Evolutionary conservation across 164 flowering plant species (phyloP).

Genomic region (Chimonanthus salicifolius): DNA sequence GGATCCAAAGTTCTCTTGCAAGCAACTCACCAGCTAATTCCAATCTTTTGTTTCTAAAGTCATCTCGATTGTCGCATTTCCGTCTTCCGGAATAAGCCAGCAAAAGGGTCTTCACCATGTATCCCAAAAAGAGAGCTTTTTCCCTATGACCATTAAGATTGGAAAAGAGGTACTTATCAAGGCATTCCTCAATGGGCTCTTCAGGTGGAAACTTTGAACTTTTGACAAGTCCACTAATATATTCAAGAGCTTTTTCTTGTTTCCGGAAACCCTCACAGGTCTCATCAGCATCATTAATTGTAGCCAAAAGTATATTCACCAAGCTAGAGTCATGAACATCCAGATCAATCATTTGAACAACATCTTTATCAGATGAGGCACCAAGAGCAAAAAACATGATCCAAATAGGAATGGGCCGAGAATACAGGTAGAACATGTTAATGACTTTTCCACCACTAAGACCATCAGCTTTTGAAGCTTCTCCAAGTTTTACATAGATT

Average conservation of each 20-base stretch:
- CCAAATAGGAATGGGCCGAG: constrained; percentile 65
- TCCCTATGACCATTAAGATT: constrained; percentile 30
- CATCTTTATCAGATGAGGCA: constrained; percentile 63
- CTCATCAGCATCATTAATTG: constrained; percentile 70
- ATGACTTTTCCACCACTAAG: constrained; percentile 47
- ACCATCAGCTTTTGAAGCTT: constrained; percentile 30
- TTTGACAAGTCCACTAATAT: constrained; percentile 29
- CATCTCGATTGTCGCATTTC: constrained; percentile 72
- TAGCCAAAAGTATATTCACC: constrained; percentile 54
- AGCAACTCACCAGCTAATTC: constrained; percentile 78
- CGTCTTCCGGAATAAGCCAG: constrained; percentile 57
- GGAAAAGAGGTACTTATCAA: constrained; percentile 55
- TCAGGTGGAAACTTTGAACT: constrained; percentile 51
- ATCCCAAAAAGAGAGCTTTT: constrained; percentile 79
- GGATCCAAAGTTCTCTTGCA: constrained; percentile 68
- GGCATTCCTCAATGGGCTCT: constrained; percentile 47
- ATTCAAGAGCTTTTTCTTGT: constrained; percentile 34
- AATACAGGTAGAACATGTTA: constrained; percentile 36
- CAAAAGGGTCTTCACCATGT: constrained; percentile 83
- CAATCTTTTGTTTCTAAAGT: constrained; percentile 78
- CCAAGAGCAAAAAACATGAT: constrained; percentile 84
- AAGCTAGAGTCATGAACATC: constrained; percentile 38
- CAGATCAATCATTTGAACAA: constrained; percentile 56
- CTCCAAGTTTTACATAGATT: constrained; percentile 45
- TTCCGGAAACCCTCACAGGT: constrained; percentile 47